Conservation (phyloP, 345 rosid genomes). For the Raphanus sativus region DNA sequence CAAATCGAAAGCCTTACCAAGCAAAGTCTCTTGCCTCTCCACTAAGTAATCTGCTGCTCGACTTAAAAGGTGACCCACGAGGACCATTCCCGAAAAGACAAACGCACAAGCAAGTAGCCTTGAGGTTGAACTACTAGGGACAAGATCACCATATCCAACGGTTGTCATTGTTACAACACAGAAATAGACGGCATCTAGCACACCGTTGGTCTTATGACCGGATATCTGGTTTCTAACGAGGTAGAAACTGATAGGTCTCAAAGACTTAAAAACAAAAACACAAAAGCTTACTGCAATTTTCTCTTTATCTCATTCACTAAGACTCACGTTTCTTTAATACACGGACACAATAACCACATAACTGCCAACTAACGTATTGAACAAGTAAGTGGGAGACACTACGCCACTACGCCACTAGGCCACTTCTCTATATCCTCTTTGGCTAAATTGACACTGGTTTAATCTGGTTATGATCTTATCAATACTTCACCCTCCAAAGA, state of each 20-base stretch:
- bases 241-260: conserved; percentile 36
- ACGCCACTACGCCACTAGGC: too few relatives aligned
- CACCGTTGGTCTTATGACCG: conserved; percentile 63
- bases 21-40: conserved; percentile 84
- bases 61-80: conserved; percentile 59
- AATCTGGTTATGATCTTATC: too few relatives aligned
- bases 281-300: too few relatives aligned
- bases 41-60: conserved; percentile 78
- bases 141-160: conserved; percentile 94
- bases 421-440: too few relatives aligned
- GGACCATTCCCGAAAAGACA: conserved; percentile 78
- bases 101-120: conserved; percentile 73
- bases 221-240: conserved; percentile 48
- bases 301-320: too few relatives aligned
- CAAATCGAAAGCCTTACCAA: conserved; percentile 58
- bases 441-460: too few relatives aligned
- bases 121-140: conserved; percentile 51
- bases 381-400: too few relatives aligned
- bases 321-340: too few relatives aligned
- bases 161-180: conserved; percentile 89
- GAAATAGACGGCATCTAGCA: conserved; percentile 76
- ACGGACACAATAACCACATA: too few relatives aligned
- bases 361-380: too few relatives aligned
- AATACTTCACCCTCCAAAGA: too few relatives aligned
- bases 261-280: too few relatives aligned